phyloP scores from a whole-genome alignment of 768 basidiomycete species.

The Rhizopogon sp. region DNA sequence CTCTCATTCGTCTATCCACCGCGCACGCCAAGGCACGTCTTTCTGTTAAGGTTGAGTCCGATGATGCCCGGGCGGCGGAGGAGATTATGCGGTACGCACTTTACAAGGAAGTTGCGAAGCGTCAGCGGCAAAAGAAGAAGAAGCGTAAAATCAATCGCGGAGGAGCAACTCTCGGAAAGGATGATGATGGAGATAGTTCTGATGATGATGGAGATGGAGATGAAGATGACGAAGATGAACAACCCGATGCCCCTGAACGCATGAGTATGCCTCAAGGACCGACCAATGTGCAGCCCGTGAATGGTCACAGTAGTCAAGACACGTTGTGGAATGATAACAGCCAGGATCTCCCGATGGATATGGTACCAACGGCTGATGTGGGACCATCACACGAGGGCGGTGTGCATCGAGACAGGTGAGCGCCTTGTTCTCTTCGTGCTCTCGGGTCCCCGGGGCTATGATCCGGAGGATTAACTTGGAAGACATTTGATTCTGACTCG shows the following conservation, averaged over 20 bases:
- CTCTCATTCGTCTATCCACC: slow-evolving; percentile 94
- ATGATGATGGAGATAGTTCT: slow-evolving; percentile 39
- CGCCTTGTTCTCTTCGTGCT: slow-evolving; percentile 9
- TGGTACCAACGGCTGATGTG: slow-evolving; percentile 32
- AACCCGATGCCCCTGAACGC: slow-evolving; percentile 32
- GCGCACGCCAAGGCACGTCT: slow-evolving; percentile 96
- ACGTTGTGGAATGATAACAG: slow-evolving; percentile 65
- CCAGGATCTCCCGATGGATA: slow-evolving; percentile 61
- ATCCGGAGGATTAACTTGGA: background rate
- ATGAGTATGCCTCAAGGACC: slow-evolving; percentile 42
- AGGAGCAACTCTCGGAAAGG: slow-evolving; percentile 45
- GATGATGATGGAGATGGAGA: slow-evolving; percentile 46
- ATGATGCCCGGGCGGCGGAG: slow-evolving; percentile 87
- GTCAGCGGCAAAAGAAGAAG: slow-evolving; percentile 62
- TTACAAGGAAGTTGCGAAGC: slow-evolving; percentile 93
- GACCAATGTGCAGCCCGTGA: slow-evolving; percentile 18
- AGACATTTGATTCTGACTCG: background rate
- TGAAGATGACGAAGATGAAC: slow-evolving; percentile 34
- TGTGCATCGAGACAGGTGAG: slow-evolving; percentile 56
- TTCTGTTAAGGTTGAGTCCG: slow-evolving; percentile 75
- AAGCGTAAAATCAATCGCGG: slow-evolving; percentile 82
- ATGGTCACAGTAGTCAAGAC: slow-evolving; percentile 36
- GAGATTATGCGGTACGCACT: slow-evolving; percentile 95
- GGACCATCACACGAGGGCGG: slow-evolving; percentile 36
- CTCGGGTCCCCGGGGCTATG: background rate